These are phyloP conservation scores for Chlamydomonas applanata DNA, from an alignment of 139 green algal genomes.

Conservation along the genomic window DNA sequence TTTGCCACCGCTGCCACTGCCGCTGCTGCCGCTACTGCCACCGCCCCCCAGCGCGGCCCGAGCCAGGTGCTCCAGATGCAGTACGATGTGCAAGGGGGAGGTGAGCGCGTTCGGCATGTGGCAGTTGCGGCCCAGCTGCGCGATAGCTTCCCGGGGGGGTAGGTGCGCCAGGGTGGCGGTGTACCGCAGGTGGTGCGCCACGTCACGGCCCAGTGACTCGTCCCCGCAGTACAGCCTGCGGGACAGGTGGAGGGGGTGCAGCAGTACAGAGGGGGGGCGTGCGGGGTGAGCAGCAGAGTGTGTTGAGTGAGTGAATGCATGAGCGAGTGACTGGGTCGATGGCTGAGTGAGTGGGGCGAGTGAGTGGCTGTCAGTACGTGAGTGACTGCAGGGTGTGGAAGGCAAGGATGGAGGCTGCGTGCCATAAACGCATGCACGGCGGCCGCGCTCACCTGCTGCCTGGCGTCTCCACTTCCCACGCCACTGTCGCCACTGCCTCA, in stretches of 20 bases:
- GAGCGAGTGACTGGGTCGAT: too few species aligned
- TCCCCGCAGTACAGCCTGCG: conserved; percentile 8
- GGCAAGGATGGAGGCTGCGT: too few species aligned
- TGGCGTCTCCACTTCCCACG: not conserved
- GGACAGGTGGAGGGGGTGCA: too few species aligned
- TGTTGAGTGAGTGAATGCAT: too few species aligned
- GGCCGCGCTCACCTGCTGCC: not conserved
- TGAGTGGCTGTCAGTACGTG: too few species aligned
- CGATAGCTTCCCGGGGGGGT: conserved; percentile 19
- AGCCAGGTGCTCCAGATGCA: conserved; percentile 41
- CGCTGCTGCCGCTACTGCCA: too few species aligned
- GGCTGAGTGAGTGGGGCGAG: too few species aligned
- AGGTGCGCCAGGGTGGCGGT: conserved; percentile 16
- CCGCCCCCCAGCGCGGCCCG: too few species aligned
- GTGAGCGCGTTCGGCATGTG: conserved; percentile 61
- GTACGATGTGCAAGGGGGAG: conserved; percentile 51
- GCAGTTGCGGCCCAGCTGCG: conserved; percentile 56
- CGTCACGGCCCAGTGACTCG: not conserved
- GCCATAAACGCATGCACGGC: too few species aligned
- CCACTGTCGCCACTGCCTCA: conserved; percentile 23
- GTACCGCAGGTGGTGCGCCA: conserved; percentile 29
- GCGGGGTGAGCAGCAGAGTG: too few species aligned
- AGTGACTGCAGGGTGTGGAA: too few species aligned
- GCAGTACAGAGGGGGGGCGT: conserved; percentile 9
- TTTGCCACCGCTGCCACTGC: not conserved